A percentile compares a stretch with the other conserved stretches of the same genome.
Conservation (phyloP, 1,139 yeast species). For the Geotrichum cucujoidarum region DNA sequence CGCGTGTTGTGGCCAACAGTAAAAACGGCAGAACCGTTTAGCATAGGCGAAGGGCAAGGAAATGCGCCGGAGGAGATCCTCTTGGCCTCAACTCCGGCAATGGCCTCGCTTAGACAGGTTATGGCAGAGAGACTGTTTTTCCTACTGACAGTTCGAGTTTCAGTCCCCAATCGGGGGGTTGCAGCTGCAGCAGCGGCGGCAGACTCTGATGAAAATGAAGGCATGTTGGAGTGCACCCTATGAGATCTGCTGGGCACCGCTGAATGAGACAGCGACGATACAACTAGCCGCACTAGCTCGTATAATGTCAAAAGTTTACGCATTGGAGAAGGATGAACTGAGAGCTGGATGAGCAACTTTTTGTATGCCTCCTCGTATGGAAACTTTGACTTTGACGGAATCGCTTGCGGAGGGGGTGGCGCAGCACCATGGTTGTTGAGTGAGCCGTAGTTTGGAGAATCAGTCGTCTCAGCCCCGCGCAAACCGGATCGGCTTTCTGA, state of each 20-base stretch:
- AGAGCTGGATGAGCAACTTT: conserved; percentile 27
- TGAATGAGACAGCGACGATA: conserved; percentile 25
- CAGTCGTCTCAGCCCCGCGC: conserved; percentile 10
- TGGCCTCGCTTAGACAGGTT: conserved; percentile 29
- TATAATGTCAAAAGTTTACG: conserved; percentile 30
- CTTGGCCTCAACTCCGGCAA: conserved; percentile 31
- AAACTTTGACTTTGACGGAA: conserved; percentile 18
- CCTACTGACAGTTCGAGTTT: conserved; percentile 14
- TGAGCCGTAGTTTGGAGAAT: conserved; percentile 16
- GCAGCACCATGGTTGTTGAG: conserved; percentile 12
- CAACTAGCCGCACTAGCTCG: conserved; percentile 33
- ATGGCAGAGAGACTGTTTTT: conserved; percentile 22
- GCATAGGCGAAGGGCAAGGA: conserved; percentile 13
- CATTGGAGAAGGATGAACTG: conserved; percentile 32
- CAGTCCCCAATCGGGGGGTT: conserved; percentile 9
- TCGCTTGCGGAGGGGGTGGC: conserved; percentile 1
- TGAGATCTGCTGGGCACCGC: conserved; percentile 1
- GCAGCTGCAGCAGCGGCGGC: conserved; percentile 3
- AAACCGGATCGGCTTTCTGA: conserved; percentile 11
- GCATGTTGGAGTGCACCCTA: conserved; percentile 24
- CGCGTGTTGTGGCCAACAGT: conserved; percentile 9
- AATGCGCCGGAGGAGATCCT: conserved; percentile 26
- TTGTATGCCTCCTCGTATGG: conserved; percentile 31
- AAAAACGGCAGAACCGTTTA: conserved; percentile 5
- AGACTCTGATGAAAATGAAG: conserved; percentile 26